phyloP scores from a whole-genome alignment of 805 yeast genomes.

The Metschnikowia shivogae region DNA sequence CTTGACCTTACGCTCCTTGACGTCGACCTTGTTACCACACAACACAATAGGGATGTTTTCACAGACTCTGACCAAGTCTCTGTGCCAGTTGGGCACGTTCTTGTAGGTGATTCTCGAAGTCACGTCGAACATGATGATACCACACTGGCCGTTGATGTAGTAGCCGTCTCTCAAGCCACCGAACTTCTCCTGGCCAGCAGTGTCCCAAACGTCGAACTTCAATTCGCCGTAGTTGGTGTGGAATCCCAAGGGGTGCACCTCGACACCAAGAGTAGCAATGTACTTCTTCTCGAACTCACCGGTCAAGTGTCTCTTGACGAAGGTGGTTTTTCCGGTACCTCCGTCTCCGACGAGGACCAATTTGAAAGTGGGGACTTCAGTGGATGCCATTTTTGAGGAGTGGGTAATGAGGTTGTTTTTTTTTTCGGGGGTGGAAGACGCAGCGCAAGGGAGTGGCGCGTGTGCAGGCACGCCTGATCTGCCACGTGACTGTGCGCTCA shows the following conservation, averaged over 20 bases:
- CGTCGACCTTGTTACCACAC: constrained; percentile 99
- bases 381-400: constrained; percentile 45
- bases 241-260: constrained; percentile 97
- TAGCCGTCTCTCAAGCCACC: constrained; percentile 99
- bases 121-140: constrained; percentile 99
- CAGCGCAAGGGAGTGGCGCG: constrained; percentile 1
- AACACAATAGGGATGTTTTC: constrained; percentile 98
- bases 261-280: constrained; percentile 99
- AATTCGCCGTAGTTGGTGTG: constrained; percentile 98
- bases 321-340: constrained; percentile 99
- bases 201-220: constrained; percentile 99
- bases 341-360: constrained; percentile 99
- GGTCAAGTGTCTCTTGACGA: constrained; percentile 98
- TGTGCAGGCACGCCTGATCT: background rate
- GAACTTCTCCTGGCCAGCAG: constrained; percentile 99
- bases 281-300: constrained; percentile 99
- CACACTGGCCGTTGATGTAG: constrained; percentile 99
- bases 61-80: constrained; percentile 99
- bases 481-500: too few species aligned
- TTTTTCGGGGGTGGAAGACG: constrained; percentile 6
- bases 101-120: constrained; percentile 99
- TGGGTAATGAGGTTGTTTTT: background rate
- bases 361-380: constrained; percentile 93
- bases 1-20: constrained; percentile 99
- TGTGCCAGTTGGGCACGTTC: constrained; percentile 99